A percentile compares a stretch with the other conserved stretches of the same genome.
Evolutionary conservation across 148 eudicot genomes (phyloP).

Genomic region (Chenopodium quinoa): DNA sequence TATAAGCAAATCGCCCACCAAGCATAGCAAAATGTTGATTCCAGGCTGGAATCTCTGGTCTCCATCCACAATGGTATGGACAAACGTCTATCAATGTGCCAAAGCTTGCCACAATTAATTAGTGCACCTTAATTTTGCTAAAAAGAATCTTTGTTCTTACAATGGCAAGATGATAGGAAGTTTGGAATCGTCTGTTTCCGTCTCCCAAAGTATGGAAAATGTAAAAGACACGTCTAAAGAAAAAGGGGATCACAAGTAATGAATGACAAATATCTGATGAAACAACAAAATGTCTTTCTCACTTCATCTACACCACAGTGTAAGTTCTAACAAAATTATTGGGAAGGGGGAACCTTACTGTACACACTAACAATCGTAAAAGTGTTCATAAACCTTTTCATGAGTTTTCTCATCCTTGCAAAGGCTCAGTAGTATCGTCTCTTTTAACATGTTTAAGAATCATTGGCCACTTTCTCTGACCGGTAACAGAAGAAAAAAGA

Average conservation of each 20-base stretch:
- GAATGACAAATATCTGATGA: background rate
- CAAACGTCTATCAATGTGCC: conserved; percentile 15
- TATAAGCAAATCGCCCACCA: conserved; percentile 10
- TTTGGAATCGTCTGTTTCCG: conserved; percentile 15
- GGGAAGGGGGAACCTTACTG: background rate
- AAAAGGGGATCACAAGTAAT: conserved; percentile 12
- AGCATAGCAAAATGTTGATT: conserved; percentile 11
- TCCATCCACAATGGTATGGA: conserved; percentile 15
- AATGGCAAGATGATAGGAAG: conserved; percentile 14
- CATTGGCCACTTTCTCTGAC: background rate
- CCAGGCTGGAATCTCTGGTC: conserved; percentile 29
- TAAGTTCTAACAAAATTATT: background rate
- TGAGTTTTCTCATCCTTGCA: background rate
- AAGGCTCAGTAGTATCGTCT: background rate
- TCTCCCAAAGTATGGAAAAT: conserved; percentile 14
- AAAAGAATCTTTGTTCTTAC: conserved; percentile 5
- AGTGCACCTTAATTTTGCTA: conserved; percentile 19
- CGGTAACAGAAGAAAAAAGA: background rate
- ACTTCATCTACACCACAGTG: background rate
- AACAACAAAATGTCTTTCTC: conserved; percentile 2
- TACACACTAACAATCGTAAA: background rate
- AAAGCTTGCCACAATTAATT: conserved; percentile 27
- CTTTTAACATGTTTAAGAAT: background rate
- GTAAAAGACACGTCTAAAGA: conserved; percentile 13
- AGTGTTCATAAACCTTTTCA: background rate